Base-by-base conservation (phyloP, 2,329 filamentous ascomycete species). In the Hymenoscyphus salicellus region DNA sequence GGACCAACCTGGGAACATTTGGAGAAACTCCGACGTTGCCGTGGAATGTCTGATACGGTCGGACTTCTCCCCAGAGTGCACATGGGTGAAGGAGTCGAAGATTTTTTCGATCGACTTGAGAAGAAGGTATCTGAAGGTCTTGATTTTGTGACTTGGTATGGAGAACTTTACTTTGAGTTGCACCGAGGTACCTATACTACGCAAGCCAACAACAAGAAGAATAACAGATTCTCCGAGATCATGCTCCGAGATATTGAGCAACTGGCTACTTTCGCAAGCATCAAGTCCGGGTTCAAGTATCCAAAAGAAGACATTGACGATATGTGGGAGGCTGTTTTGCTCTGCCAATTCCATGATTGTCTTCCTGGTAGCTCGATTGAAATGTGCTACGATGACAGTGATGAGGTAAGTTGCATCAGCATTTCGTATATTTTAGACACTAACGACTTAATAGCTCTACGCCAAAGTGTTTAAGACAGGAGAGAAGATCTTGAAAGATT, bases 311-410 rank as follows among this genome's bases (percentile, higher is more conserved):
- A 95, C n/a, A 89, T 99, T 63, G 95, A 99, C 74, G 84, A 89
- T 64, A 96, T 99, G 88, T 99, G 95, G 95, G 94, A 98, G 80
- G 84, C 85, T 63, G 89, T 94, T 2, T 83, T 98, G 28, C 85
- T 98, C 30, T 98, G 94, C 70, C 95, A 99, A 74, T 99, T 99
- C 82, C 95, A 99, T 70, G 95, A 99, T 75, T 98, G 95, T 75
- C 83, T 99, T 60, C 95, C 95, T 0, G 95, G 95, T 63, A 97
- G 92, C 75, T 91, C 88, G 38, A 98, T 99, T 72, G 93, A 96
- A 77, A 97, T 98, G 93, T 97, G 93, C 77, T 98, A 98, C 73
- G 92, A 96, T 76, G 95, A 99, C 75, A 96, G 93, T 2, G 90
- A 97, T 75, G 85, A 93, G 79, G 85, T 86, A 77, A 75, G 79